phyloP scores from a whole-genome alignment of 1,139 yeast genomes.

The Geotrichum macrosporum region DNA sequence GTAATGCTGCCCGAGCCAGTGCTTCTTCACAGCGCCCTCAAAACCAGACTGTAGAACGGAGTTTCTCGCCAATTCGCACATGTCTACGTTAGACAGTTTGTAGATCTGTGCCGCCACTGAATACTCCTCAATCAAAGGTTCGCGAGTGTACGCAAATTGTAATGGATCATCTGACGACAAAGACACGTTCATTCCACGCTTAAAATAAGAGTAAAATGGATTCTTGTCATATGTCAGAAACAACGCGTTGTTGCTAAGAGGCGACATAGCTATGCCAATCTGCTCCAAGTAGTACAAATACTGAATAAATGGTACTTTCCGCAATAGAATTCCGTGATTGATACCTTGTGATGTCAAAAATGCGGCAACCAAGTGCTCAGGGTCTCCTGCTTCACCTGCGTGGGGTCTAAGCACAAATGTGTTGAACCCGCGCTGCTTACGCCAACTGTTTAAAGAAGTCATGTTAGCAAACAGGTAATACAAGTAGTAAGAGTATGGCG shows the following conservation, averaged over 20 bases:
- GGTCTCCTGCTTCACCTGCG: constrained; percentile 99
- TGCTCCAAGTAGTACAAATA: constrained; percentile 90
- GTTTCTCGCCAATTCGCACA: constrained; percentile 84
- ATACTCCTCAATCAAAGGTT: constrained; percentile 93
- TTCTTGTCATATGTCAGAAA: constrained; percentile 92
- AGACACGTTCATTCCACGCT: constrained; percentile 88
- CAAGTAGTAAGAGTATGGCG: constrained; percentile 92
- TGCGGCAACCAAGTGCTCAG: constrained; percentile 90
- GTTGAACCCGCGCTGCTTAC: constrained; percentile 68
- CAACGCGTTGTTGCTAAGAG: constrained; percentile 90
- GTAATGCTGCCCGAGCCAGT: constrained; percentile 83
- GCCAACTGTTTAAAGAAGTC: constrained; percentile 78
- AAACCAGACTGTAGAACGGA: constrained; percentile 92
- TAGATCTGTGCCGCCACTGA: constrained; percentile 97
- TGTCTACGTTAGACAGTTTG: constrained; percentile 86
- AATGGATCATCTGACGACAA: constrained; percentile 89
- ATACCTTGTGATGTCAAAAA: constrained; percentile 87
- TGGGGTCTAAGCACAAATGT: constrained; percentile 94
- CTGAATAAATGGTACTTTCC: constrained; percentile 92
- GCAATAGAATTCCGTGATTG: constrained; percentile 87
- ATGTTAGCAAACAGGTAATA: constrained; percentile 84
- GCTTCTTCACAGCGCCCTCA: constrained; percentile 76
- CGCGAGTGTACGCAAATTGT: constrained; percentile 93
- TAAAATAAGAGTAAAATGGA: constrained; percentile 85
- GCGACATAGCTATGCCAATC: constrained; percentile 97